These are phyloP conservation scores for Xylaria digitata DNA, from an alignment of 2,329 filamentous ascomycete genomes.

Conservation along the genomic window DNA sequence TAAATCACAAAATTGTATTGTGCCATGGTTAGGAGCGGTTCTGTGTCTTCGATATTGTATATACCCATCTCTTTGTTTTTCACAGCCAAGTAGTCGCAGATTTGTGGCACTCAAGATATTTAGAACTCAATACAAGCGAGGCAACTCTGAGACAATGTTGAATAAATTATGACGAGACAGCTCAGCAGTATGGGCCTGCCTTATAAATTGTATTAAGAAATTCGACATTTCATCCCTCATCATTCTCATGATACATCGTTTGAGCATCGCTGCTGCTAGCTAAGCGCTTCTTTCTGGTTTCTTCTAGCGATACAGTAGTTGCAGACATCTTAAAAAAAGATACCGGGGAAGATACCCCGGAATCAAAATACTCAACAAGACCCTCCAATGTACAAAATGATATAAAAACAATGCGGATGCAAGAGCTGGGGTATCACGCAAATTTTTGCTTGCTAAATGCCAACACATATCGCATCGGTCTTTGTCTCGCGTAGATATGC, in stretches of 20 bases:
- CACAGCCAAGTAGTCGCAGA: neutral
- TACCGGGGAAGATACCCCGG: neutral
- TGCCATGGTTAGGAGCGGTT: too few species aligned
- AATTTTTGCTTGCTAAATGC: conserved; percentile 24
- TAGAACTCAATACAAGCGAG: neutral
- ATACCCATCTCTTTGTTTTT: neutral
- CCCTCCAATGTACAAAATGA: conserved; percentile 9
- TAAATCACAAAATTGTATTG: neutral
- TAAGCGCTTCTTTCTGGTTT: conserved; percentile 4
- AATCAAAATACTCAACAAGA: neutral
- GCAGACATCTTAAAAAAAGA: neutral
- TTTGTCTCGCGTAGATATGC: conserved; percentile 47
- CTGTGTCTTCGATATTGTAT: neutral
- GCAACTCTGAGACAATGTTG: neutral
- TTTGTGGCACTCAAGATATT: neutral
- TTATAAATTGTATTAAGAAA: neutral
- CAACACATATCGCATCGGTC: conserved; percentile 7
- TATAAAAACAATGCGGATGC: conserved; percentile 29
- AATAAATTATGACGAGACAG: neutral
- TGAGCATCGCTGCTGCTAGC: conserved; percentile 26
- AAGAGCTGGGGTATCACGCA: conserved; percentile 36
- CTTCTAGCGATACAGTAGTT: conserved; percentile 13
- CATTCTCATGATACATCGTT: conserved; percentile 24
- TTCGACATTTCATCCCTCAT: conserved; percentile 21
- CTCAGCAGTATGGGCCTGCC: neutral